phyloP scores from a whole-genome alignment of 2,329 filamentous ascomycete genomes.

The Harringtonia aguacate region DNA sequence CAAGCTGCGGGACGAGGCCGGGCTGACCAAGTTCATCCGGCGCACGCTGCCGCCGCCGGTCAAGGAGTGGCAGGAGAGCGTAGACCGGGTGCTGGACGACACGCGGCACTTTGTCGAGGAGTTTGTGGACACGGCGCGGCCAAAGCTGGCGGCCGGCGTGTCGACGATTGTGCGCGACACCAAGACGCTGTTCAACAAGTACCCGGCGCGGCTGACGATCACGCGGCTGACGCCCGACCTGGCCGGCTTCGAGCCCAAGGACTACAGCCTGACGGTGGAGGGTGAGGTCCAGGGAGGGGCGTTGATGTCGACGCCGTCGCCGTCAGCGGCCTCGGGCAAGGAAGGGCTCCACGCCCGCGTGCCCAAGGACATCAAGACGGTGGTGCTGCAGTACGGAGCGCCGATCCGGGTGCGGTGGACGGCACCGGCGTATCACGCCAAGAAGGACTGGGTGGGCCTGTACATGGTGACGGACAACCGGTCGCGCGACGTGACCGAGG shows the following conservation, averaged over 20 bases:
- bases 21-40: slow-evolving; percentile 83
- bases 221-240: slow-evolving; percentile 70
- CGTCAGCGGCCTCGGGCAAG: slow-evolving; percentile 43
- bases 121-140: slow-evolving; percentile 72
- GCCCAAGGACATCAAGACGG: slow-evolving; percentile 52
- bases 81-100: slow-evolving; percentile 79
- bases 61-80: slow-evolving; percentile 71
- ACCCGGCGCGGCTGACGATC: slow-evolving; percentile 76
- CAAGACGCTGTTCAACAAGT: slow-evolving; percentile 76
- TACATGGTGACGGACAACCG: slow-evolving; percentile 95
- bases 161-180: slow-evolving; percentile 83
- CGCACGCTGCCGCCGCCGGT: slow-evolving; percentile 76
- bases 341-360: slow-evolving; percentile 53
- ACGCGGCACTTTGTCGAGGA: slow-evolving; percentile 86
- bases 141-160: slow-evolving; percentile 77
- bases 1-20: slow-evolving; percentile 74
- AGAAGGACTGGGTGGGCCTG: slow-evolving; percentile 89
- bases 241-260: slow-evolving; percentile 65
- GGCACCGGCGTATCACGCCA: slow-evolving; percentile 76
- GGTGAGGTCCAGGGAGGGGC: slow-evolving; percentile 38
- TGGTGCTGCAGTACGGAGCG: slow-evolving; percentile 79
- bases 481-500: slow-evolving; percentile 71
- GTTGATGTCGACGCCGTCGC: slow-evolving; percentile 43
- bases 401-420: slow-evolving; percentile 87
- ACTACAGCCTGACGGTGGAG: slow-evolving; percentile 68